Evolutionary conservation across 139 green algal species (phyloP), one percentile per base, ranked within the genome.

Genomic region (Coelastrella sp.): DNA sequence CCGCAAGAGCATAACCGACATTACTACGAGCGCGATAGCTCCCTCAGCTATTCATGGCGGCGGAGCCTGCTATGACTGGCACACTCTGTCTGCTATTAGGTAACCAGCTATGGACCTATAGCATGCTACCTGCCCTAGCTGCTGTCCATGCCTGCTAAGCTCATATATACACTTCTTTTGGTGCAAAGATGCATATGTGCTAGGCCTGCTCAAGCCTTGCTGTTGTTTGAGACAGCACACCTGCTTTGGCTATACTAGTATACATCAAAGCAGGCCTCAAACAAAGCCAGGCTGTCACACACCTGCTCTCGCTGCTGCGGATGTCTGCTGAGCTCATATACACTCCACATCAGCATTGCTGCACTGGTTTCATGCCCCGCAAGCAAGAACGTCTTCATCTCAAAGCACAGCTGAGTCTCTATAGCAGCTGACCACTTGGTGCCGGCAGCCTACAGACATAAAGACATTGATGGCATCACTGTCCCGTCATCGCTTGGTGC

Each of bases 331-430:
- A 99, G 94, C 93, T 99, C 97, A 59, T 96, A 97, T 65, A 97
- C 91, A 7, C 93, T 94, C 96, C 96, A 99, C 56, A 95, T 98
- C 22, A 99, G 95, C 97, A 99, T 99, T 73, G 97, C 96, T 5
- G 97, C 96, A 89, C 92, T 97, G 11, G 98, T 99, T 92, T 99
- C 98, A 90, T 99, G 98, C 3, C 98, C 98, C 16, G 98, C 98
- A 86, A 99, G 93, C 90, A 99, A 90, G 85, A 99, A 99, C 4
- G 98, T 99, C 94, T 90, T 99, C 57, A 99, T 92, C 95, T 99
- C 98, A 91, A 97, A 99, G 92, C 97, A 99, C 90, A 99, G 94
- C 96, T 99, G 98, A 60, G 83, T 89, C 91, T 98, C 96, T 32
- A 97, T 92, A 8, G 86, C 94, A 2, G 90, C 5, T 58, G 79